Base-by-base conservation (phyloP, 176 grass and related monocot species). In the Alopecurus myosuroides region DNA sequence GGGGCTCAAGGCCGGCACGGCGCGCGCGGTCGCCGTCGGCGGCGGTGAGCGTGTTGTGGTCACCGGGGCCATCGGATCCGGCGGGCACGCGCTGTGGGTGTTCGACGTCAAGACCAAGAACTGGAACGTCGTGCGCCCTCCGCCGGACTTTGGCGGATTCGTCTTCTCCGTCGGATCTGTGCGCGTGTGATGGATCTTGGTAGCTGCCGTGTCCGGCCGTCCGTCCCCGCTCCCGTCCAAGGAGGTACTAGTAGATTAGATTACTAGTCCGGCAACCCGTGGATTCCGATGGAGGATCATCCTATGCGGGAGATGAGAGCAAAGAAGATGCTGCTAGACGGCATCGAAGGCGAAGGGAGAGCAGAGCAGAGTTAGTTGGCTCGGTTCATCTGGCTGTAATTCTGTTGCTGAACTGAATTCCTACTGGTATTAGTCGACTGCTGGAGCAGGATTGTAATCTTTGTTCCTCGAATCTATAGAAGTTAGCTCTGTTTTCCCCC, bases 41-140 rank as follows among this genome's bases (percentile, higher is more conserved):
- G 86, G 88, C 3, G 78, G 92, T 0, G 84, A 86, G 53, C 86
- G 87, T 26, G 70, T 99, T 0, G 86, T 96, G 3, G 91, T 99
- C 7, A 74, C 91, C 1, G 94, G 91, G 0, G 88, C 91, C 0
- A 53, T 85, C 0, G 71, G 35, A 0, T 82, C 69, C 1, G 85
- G 74, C 0, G 42, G 70, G 5, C 97, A 91, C 6, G 82, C 89
- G 3, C 55, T 88, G 0, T 99, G 92, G 85, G 79, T 99, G 76
- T 82, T 87, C 33, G 87, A 92, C 23, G 84, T 84, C 11, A 88
- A 79, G 79, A 64, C 22, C 48, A 89, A 86, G 87, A 84, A 1
- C 67, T 92, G 90, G 90, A 87, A 67, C 48, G 80, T 86, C 3
- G 90, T 92, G 1, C 57, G 65, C 0, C 87, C 86, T 0, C 90